These are phyloP conservation scores for Kwoniella dendrophila DNA, from an alignment of 768 basidiomycete genomes.

Conservation along the genomic window DNA sequence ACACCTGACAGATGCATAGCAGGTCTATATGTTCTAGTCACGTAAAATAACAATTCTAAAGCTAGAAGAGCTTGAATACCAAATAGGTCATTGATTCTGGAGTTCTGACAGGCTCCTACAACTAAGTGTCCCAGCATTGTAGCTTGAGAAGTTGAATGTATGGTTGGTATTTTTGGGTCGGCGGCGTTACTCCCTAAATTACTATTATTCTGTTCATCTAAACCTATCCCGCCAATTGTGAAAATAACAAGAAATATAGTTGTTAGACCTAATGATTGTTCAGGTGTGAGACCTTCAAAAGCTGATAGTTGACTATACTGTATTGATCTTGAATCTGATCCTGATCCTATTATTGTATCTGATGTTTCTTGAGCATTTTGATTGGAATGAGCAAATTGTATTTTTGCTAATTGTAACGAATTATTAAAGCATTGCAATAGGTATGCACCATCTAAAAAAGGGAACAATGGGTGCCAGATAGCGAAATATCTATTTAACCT, in stretches of 20 bases:
- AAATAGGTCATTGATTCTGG: slow-evolving; percentile 25
- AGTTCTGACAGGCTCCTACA: slow-evolving; percentile 20
- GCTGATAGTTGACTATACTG: slow-evolving; percentile 3
- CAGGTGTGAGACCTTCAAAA: slow-evolving; percentile 15
- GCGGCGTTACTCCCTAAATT: not conserved
- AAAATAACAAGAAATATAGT: slow-evolving; percentile 25
- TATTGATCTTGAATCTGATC: not conserved
- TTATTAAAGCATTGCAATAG: slow-evolving; percentile 26
- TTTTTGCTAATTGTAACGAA: slow-evolving; percentile 6
- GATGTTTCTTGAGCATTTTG: not conserved
- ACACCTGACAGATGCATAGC: slow-evolving; percentile 31
- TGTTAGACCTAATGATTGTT: slow-evolving; percentile 27
- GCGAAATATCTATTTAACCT: slow-evolving; percentile 29
- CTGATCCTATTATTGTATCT: not conserved
- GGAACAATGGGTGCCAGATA: slow-evolving; percentile 38
- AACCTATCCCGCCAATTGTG: slow-evolving; percentile 10
- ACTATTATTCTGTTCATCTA: no score
- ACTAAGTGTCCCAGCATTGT: slow-evolving; percentile 24
- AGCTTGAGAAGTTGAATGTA: slow-evolving; percentile 17
- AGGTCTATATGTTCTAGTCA: slow-evolving; percentile 16
- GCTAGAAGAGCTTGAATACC: slow-evolving; percentile 29
- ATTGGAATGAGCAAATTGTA: not conserved
- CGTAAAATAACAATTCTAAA: slow-evolving; percentile 23
- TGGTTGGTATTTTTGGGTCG: not conserved
- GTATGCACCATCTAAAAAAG: slow-evolving; percentile 33